Evolutionary conservation across 805 yeast species (phyloP).

Genomic region (Komagataella mondaviorum): DNA sequence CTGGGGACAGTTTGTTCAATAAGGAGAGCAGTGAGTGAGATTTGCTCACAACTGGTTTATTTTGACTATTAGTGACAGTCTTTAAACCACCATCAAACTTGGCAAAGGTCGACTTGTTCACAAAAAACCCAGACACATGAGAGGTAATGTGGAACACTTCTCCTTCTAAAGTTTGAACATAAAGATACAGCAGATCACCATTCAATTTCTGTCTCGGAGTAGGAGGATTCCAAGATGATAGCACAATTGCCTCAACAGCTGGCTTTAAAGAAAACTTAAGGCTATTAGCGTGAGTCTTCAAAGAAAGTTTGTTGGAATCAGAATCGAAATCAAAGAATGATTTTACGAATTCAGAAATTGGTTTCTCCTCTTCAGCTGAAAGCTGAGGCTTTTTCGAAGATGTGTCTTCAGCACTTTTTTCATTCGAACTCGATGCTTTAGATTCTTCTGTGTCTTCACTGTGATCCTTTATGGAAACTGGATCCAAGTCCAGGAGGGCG

Average conservation of each 20-base stretch:
- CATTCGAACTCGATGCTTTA: slow-evolving; percentile 4
- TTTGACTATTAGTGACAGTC: slow-evolving; percentile 9
- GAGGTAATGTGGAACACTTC: slow-evolving; percentile 72
- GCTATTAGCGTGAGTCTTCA: slow-evolving; percentile 14
- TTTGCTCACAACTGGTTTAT: slow-evolving; percentile 11
- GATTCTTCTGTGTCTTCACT: slow-evolving; percentile 6
- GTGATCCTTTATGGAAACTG: slow-evolving; percentile 7
- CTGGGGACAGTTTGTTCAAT: slow-evolving; percentile 51
- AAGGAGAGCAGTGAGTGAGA: slow-evolving; percentile 45
- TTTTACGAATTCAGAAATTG: slow-evolving; percentile 8
- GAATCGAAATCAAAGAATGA: slow-evolving; percentile 5
- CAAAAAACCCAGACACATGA: slow-evolving; percentile 65
- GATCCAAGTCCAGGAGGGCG: slow-evolving; percentile 23
- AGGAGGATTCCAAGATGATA: slow-evolving; percentile 84
- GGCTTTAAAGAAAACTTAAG: slow-evolving; percentile 20
- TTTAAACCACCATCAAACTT: slow-evolving; percentile 57
- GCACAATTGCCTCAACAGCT: slow-evolving; percentile 40
- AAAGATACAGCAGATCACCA: slow-evolving; percentile 76
- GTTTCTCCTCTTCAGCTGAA: slow-evolving; percentile 19
- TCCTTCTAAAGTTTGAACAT: slow-evolving; percentile 66
- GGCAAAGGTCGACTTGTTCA: slow-evolving; percentile 53
- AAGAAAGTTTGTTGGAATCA: slow-evolving; percentile 4
- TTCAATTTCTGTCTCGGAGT: slow-evolving; percentile 42
- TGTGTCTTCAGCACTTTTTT: slow-evolving; percentile 4
- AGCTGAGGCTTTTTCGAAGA: slow-evolving; percentile 4